A percentile compares a stretch with the other conserved stretches of the same genome.
These are phyloP conservation scores for Cyberlindnera amylophila DNA, from an alignment of 805 yeast genomes.

Conservation along the genomic window DNA sequence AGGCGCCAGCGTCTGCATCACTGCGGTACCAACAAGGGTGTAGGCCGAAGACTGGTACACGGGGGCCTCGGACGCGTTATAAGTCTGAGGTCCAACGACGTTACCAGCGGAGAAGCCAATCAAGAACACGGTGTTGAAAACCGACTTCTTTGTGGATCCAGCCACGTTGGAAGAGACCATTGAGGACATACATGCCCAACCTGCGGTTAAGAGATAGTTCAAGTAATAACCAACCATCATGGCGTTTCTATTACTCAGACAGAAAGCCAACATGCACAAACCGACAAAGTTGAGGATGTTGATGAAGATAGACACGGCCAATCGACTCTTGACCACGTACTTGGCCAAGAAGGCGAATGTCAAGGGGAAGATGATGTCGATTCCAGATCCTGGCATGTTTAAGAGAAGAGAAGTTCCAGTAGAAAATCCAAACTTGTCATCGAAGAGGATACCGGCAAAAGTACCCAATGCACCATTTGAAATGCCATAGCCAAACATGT, in stretches of 20 bases:
- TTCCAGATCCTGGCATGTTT: constrained; percentile 29
- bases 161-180: constrained; percentile 48
- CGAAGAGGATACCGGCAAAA: constrained; percentile 15
- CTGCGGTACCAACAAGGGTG: constrained; percentile 9
- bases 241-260: constrained; percentile 28
- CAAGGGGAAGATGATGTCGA: constrained; percentile 25
- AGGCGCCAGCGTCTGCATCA: constrained; percentile 7
- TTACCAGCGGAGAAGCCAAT: constrained; percentile 66
- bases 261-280: constrained; percentile 33
- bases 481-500: constrained; percentile 38
- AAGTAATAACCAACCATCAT: constrained; percentile 27
- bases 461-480: constrained; percentile 47
- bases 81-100: constrained; percentile 72
- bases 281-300: constrained; percentile 23
- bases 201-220: constrained; percentile 33
- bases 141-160: constrained; percentile 67
- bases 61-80: constrained; percentile 53
- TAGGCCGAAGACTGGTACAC: constrained; percentile 37
- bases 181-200: constrained; percentile 32
- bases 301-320: constrained; percentile 21
- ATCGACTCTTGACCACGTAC: constrained; percentile 22
- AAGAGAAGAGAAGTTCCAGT: constrained; percentile 17
- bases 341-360: constrained; percentile 20
- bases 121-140: constrained; percentile 52
- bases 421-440: constrained; percentile 13